Conservation (phyloP, 2,329 filamentous ascomycete species). For the Sporothrix pallida region DNA sequence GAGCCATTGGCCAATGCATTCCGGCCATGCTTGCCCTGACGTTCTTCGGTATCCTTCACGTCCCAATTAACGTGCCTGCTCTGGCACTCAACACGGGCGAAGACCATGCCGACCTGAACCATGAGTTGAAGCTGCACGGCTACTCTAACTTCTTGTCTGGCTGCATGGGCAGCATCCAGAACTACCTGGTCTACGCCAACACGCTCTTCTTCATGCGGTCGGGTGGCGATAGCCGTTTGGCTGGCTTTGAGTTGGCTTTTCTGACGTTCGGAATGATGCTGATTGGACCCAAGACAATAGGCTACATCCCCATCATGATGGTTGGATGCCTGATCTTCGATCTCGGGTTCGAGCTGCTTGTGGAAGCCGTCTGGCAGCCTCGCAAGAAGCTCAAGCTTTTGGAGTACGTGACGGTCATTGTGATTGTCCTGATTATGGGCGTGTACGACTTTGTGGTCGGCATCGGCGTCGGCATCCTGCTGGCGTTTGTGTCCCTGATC, state of each 20-base stretch:
- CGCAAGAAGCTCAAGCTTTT: constrained; percentile 84
- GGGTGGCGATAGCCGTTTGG: constrained; percentile 84
- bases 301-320: constrained; percentile 95
- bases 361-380: constrained; percentile 87
- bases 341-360: constrained; percentile 87
- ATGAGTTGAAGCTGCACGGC: constrained; percentile 89
- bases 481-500: constrained; percentile 90
- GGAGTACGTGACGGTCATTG: constrained; percentile 87
- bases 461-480: constrained; percentile 86
- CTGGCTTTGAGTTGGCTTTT: constrained; percentile 81
- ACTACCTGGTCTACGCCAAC: constrained; percentile 97
- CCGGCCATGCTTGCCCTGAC: constrained; percentile 96
- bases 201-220: constrained; percentile 96
- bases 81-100: constrained; percentile 88
- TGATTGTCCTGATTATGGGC: constrained; percentile 94
- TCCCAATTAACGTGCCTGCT: constrained; percentile 96
- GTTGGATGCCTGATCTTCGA: constrained; percentile 95
- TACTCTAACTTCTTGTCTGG: constrained; percentile 92
- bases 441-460: constrained; percentile 95
- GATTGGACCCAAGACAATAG: constrained; percentile 84
- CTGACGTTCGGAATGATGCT: constrained; percentile 83
- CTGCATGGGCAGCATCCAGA: constrained; percentile 84
- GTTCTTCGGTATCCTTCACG: constrained; percentile 96
- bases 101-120: constrained; percentile 88
- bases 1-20: constrained; percentile 79